Conservation (phyloP, 2,329 filamentous ascomycete species). For the Sclerotinia subarctica region DNA sequence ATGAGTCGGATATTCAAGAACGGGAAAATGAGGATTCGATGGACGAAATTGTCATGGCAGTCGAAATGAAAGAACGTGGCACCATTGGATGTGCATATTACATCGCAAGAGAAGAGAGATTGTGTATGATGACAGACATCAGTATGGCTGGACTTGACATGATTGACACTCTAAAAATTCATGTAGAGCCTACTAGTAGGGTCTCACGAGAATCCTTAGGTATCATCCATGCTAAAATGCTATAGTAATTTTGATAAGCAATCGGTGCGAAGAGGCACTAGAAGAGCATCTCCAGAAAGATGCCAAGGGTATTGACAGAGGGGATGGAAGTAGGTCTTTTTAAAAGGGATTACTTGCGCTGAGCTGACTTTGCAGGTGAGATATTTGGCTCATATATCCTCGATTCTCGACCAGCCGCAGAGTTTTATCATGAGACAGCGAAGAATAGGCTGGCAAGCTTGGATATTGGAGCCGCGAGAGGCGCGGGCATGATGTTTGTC, state of each 20-base stretch:
- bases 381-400: conserved; percentile 49
- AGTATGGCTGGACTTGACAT: conserved; percentile 65
- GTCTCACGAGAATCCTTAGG: background rate
- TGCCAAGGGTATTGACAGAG: conserved; percentile 32
- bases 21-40: conserved; percentile 49
- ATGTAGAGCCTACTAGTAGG: conserved; percentile 49
- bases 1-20: conserved; percentile 37
- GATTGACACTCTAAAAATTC: conserved; percentile 58
- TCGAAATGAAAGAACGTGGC: conserved; percentile 68
- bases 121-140: conserved; percentile 77
- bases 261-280: conserved; percentile 37
- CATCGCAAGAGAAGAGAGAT: conserved; percentile 61
- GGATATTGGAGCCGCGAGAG: conserved; percentile 44
- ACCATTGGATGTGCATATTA: conserved; percentile 85
- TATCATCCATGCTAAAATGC: background rate
- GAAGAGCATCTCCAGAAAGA: conserved; percentile 37
- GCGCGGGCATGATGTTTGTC: conserved; percentile 55
- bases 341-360: background rate
- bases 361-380: conserved; percentile 36
- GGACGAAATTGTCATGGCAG: conserved; percentile 73
- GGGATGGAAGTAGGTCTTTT: conserved; percentile 30
- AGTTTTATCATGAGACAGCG: conserved; percentile 68
- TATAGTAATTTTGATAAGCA: conserved; percentile 47
- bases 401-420: conserved; percentile 64
- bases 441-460: conserved; percentile 63